A percentile compares a stretch with the other conserved stretches of the same genome.
These are phyloP conservation scores for Fusarium aywerte DNA, from an alignment of 2,329 filamentous ascomycete species.

Conservation along the genomic window DNA sequence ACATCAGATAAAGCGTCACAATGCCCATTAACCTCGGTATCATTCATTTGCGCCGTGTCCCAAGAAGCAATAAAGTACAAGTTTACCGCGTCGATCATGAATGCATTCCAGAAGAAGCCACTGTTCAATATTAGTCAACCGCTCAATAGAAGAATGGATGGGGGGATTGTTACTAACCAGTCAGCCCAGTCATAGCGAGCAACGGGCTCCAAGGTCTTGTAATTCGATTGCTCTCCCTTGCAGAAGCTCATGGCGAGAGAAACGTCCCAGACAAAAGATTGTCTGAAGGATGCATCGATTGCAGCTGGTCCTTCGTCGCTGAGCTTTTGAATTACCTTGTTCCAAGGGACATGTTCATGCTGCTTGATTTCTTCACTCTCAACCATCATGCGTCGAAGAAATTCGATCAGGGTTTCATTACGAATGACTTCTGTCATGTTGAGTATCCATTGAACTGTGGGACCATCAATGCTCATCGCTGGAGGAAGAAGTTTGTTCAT, in stretches of 20 bases:
- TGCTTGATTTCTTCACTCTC: constrained; percentile 44
- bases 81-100: constrained; percentile 49
- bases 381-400: constrained; percentile 43
- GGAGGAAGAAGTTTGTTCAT: constrained; percentile 50
- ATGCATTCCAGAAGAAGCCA: constrained; percentile 54
- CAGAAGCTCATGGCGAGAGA: constrained; percentile 47
- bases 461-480: constrained; percentile 53
- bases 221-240: constrained; percentile 27
- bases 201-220: constrained; percentile 46
- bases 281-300: constrained; percentile 50
- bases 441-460: constrained; percentile 52
- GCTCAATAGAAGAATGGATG: neutral
- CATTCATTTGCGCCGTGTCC: constrained; percentile 55
- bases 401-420: constrained; percentile 45
- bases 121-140: constrained; percentile 37
- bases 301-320: constrained; percentile 50
- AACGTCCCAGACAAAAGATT: constrained; percentile 55
- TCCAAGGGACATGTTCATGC: constrained; percentile 52
- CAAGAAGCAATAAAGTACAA: constrained; percentile 53
- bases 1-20: constrained; percentile 49
- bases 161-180: constrained; percentile 44
- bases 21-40: constrained; percentile 46
- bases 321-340: constrained; percentile 47
- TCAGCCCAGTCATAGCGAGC: constrained; percentile 54
- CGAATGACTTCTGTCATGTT: constrained; percentile 47